Conservation (phyloP, 2,329 filamentous ascomycete genomes). For the Ustulina deusta region DNA sequence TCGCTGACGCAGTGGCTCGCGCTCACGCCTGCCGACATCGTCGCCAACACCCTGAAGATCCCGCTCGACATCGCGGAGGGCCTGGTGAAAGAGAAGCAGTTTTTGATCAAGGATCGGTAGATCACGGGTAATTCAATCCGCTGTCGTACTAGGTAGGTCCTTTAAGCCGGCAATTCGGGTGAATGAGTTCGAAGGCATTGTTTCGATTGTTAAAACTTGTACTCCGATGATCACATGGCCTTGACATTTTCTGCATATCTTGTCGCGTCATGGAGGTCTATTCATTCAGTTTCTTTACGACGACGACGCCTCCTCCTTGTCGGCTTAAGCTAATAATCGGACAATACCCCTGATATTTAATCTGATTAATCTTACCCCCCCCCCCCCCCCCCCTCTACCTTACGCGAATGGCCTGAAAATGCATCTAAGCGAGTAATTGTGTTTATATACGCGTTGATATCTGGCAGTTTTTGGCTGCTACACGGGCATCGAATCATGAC, state of each 20-base stretch:
- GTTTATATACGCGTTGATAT: background rate
- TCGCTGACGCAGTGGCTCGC: constrained; percentile 77
- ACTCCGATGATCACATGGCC: background rate
- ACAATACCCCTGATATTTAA: background rate
- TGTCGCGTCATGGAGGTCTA: background rate
- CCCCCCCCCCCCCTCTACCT: no score
- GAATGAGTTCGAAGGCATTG: background rate
- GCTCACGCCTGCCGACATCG: constrained; percentile 72
- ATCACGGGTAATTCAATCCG: background rate
- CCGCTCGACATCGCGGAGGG: constrained; percentile 66
- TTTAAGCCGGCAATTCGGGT: background rate
- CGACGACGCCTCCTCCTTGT: no score
- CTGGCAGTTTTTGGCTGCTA: no score
- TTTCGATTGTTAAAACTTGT: background rate
- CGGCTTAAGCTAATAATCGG: background rate
- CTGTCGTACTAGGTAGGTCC: background rate
- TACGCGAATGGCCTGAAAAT: background rate
- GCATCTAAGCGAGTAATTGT: no score
- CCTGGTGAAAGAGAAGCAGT: constrained; percentile 73
- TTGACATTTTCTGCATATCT: background rate
- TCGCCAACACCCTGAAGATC: constrained; percentile 70
- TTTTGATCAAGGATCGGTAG: constrained; percentile 56
- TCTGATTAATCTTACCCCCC: background rate
- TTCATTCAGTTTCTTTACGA: background rate
- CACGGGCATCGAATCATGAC: no score